phyloP scores from a whole-genome alignment of 495 filamentous ascomycete genomes.

The Articulospora tetracladia region DNA sequence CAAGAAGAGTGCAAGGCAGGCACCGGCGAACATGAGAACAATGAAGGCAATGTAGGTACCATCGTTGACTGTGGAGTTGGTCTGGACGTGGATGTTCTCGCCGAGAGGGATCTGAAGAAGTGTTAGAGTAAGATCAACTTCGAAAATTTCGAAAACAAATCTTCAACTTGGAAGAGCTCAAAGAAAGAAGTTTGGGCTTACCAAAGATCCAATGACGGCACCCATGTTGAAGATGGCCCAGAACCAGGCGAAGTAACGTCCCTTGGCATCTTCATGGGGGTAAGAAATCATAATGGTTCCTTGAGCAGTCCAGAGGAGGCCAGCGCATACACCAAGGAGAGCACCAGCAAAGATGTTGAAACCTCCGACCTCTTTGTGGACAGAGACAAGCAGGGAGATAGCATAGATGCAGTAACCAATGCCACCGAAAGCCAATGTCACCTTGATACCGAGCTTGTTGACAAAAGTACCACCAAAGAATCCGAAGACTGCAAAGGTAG shows the following conservation, averaged over 20 bases:
- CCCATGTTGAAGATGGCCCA: conserved; percentile 97
- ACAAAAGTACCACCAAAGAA: conserved; percentile 82
- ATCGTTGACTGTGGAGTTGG: conserved; percentile 61
- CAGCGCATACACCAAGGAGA: conserved; percentile 74
- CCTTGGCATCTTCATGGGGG: conserved; percentile 76
- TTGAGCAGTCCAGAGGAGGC: conserved; percentile 87
- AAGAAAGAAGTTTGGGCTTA: conserved; percentile 29
- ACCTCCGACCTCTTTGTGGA: conserved; percentile 70
- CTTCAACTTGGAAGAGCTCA: too few species aligned
- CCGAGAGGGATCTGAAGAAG: conserved; percentile 63
- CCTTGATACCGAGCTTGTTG: conserved; percentile 70
- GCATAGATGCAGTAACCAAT: conserved; percentile 86
- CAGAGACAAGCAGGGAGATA: conserved; percentile 74
- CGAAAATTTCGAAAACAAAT: neutral
- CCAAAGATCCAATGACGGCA: conserved; percentile 83
- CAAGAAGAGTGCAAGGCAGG: conserved; percentile 66
- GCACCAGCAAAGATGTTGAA: conserved; percentile 77
- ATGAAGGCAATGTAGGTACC: conserved; percentile 92
- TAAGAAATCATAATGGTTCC: conserved; percentile 97
- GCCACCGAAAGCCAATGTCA: conserved; percentile 74
- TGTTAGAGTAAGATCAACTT: conserved; percentile 7
- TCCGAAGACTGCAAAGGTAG: conserved; percentile 79
- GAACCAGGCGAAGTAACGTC: conserved; percentile 84
- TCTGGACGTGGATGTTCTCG: conserved; percentile 65
- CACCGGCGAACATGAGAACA: conserved; percentile 77